Percentiles rank a stretch among this genome's conserved stretches.
These are phyloP conservation scores for Boletus rubropictus DNA, from an alignment of 768 basidiomycete genomes.

Conservation along the genomic window DNA sequence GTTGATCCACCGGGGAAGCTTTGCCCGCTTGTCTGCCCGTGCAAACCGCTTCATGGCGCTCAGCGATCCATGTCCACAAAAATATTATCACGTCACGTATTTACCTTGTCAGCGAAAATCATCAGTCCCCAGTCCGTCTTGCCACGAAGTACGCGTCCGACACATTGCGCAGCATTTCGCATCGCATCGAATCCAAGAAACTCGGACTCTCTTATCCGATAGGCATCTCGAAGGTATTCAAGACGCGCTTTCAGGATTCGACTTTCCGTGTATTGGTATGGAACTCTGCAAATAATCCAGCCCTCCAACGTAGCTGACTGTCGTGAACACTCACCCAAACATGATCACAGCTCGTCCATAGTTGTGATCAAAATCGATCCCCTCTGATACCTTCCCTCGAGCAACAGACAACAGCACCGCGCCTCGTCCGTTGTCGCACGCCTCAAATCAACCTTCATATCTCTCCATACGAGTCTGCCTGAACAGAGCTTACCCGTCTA, in stretches of 20 bases:
- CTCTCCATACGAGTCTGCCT: background rate
- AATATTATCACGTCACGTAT: background rate
- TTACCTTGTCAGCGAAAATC: slow-evolving; percentile 97
- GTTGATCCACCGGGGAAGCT: slow-evolving; percentile 98
- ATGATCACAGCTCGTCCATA: slow-evolving; percentile 98
- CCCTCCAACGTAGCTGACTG: background rate
- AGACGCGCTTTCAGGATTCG: slow-evolving; percentile 94
- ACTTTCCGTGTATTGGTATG: slow-evolving; percentile 97
- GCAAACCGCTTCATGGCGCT: slow-evolving; percentile 69
- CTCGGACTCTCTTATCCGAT: slow-evolving; percentile 96
- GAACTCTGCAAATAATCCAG: slow-evolving; percentile 50
- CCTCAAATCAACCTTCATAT: slow-evolving; percentile 40
- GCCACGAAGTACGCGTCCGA: slow-evolving; percentile 93
- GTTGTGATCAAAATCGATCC: slow-evolving; percentile 99
- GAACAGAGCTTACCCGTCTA: slow-evolving; percentile 59
- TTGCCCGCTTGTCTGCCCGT: slow-evolving; percentile 87
- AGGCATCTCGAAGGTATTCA: slow-evolving; percentile 96
- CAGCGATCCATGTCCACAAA: background rate
- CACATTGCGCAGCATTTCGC: slow-evolving; percentile 98
- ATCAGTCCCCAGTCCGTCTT: slow-evolving; percentile 99
- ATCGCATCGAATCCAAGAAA: slow-evolving; percentile 99
- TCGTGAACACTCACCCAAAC: slow-evolving; percentile 70
- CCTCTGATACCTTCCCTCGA: slow-evolving; percentile 98
- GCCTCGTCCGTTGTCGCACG: slow-evolving; percentile 97
- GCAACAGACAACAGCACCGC: slow-evolving; percentile 96